Base-by-base conservation (phyloP, 192 early-diverging fungal genomes). In the Coemansia sp. region DNA sequence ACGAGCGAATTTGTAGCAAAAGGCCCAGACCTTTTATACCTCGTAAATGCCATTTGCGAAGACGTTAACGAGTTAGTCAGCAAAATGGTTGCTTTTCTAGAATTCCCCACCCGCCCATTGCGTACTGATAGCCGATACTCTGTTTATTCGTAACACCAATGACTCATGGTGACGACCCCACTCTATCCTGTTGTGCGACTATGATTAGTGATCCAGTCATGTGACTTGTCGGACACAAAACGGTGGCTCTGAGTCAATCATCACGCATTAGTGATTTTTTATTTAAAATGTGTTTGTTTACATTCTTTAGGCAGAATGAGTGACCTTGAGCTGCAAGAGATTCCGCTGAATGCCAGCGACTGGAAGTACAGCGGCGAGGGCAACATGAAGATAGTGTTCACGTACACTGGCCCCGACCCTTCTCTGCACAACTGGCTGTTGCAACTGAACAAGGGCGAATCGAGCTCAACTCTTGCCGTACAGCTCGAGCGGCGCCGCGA, bases 341-440 rank as follows among this genome's bases (percentile, higher is more conserved):
- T 57, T 19, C 20, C 12, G 26, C 22, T 57, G 15, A 53, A 65
- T 28, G 20, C 63, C 10, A 34, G 21, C 20, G 62, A 83, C 8
- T 92, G 91, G 91, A 20, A 46, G 15, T 93, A 90, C 78, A 81
- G 82, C 42, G 84, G 82, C 40, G 91, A 93, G 60, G 91, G 91
- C 31, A 93, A 93, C 72, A 82, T 78, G 22, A 91, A 89, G 69
- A 69, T 90, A 7, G 82, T 88, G 20, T 75, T 93, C 19, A 47
- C 83, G 6, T 88, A 87, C 61, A 57, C 54, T 40, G 87, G 88
- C 4, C 26, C 46, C 17, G 61, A 84, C 37, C 42, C 73, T 3
- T 59, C 59, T 52, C 58, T 66, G 25, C 9, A 51, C 10, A 63
- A 71, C 26, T 65, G 69, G 59, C 57, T 76, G 19, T 59, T 74